Conservation (phyloP, 805 yeast species). For the Schwanniomyces vanrijiae region DNA sequence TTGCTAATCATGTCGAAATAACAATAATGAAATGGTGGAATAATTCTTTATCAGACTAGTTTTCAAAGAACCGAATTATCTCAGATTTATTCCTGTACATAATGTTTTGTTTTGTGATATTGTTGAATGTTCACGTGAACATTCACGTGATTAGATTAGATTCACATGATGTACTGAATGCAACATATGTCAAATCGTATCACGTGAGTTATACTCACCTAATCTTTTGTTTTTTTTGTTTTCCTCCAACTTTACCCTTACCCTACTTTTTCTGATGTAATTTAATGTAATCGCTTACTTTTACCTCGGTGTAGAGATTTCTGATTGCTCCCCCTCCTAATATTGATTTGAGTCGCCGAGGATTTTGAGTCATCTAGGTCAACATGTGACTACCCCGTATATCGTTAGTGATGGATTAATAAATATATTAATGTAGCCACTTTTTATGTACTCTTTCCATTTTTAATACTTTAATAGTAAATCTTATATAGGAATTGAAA, state of each 20-base stretch:
- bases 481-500: background rate
- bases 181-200: too few species aligned
- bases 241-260: background rate
- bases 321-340: background rate
- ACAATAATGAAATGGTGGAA: background rate
- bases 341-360: background rate
- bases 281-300: background rate
- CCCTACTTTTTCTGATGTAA: too few species aligned
- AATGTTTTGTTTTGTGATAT: too few species aligned
- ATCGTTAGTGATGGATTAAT: background rate
- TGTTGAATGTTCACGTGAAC: too few species aligned
- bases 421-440: background rate
- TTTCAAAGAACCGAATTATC: background rate
- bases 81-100: background rate
- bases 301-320: background rate
- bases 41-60: background rate
- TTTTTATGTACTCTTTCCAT: background rate
- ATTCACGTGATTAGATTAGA: too few species aligned
- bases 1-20: background rate
- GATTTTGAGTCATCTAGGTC: background rate
- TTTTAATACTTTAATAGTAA: background rate
- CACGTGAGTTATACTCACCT: too few species aligned
- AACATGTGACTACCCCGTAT: slow-evolving; percentile 2
- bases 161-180: too few species aligned
- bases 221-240: too few species aligned